Conservation (phyloP, 2,329 filamentous ascomycete species). For the Aureobasidium sp. region DNA sequence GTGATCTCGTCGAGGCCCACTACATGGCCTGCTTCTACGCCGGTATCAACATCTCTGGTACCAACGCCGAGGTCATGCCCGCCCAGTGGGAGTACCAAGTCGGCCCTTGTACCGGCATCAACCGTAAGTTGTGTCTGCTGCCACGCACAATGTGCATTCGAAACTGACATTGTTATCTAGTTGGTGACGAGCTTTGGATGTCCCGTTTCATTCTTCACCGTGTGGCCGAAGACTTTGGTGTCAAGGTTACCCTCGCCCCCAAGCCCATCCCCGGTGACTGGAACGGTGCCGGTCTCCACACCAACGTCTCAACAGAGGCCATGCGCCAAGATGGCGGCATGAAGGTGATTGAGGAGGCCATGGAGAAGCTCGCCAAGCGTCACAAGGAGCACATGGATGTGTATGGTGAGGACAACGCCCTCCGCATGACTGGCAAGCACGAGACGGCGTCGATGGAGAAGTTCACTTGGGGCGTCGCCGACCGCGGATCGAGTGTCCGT, state of each 20-base stretch:
- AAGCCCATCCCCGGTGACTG: slow-evolving; percentile 95
- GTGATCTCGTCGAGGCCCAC: slow-evolving; percentile 94
- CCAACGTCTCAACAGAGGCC: slow-evolving; percentile 82
- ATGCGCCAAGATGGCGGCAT: slow-evolving; percentile 91
- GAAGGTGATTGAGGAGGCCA: slow-evolving; percentile 81
- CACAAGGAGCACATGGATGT: slow-evolving; percentile 63
- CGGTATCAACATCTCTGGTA: slow-evolving; percentile 88
- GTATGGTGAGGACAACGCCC: slow-evolving; percentile 92
- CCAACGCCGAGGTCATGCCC: slow-evolving; percentile 98
- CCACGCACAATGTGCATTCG: not conserved
- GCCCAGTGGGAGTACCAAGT: slow-evolving; percentile 98
- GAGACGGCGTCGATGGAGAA: slow-evolving; percentile 91
- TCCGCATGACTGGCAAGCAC: slow-evolving; percentile 83
- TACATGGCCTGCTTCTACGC: slow-evolving; percentile 86
- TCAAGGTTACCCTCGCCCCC: slow-evolving; percentile 87
- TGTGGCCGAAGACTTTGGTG: slow-evolving; percentile 92
- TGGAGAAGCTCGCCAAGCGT: slow-evolving; percentile 43
- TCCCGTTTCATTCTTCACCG: slow-evolving; percentile 82
- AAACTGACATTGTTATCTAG: slow-evolving; percentile 34
- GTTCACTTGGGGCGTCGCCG: slow-evolving; percentile 90
- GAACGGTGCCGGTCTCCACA: slow-evolving; percentile 93
- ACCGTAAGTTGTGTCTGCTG: slow-evolving; percentile 48
- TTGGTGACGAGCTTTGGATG: slow-evolving; percentile 96
- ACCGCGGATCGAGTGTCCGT: slow-evolving; percentile 89
- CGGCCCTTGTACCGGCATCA: slow-evolving; percentile 78